Evolutionary conservation across 2,329 filamentous ascomycete species (phyloP), one percentile per base, ranked within the genome.

Genomic region (Bisporella sp.): DNA sequence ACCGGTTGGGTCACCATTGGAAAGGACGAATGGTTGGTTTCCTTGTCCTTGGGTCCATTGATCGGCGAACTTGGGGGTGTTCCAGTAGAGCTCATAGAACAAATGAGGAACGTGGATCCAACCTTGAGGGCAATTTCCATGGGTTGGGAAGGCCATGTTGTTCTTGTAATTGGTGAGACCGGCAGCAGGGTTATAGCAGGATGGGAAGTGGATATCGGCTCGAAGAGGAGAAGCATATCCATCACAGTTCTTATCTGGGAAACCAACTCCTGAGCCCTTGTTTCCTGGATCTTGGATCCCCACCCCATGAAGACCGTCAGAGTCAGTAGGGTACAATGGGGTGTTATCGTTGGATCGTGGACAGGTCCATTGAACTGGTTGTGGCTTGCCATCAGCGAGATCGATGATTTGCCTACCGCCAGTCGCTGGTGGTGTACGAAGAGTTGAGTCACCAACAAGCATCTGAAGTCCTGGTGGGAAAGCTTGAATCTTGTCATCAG

Each of bases 51-150:
- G 70, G 49, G 89, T 88, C 13, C 77, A 71, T 32, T 77, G 70
- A 54, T 75, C 75, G 37, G 71, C 71, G 68, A 87, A 95, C 2
- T 73, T 73, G 40, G 78, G 69, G 8, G 88, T 93, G 64, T 85
- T 74, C 79, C 84, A 95, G 67, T 95, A 95, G 42, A 86, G 89
- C 71, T 96, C 89, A 66, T 78, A 96, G 68, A 95, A 85, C 48
- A 96, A 74, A 58, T 85, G 85, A 6, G 87, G 83, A 41, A 90
- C 68, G 51, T 87, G 84, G 31, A 75, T 75, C 65, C 81, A 90
- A 11, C 76, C 82, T 4, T 78, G 64, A 0, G 90, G 90, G 69
- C 90, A 96, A 8, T 85, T 87, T 21, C 74, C 71, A 51, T 90
- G 74, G 60, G 82, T 79, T 1, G 89, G 88, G 67, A 89, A 96